Conservation (phyloP, 768 basidiomycete genomes). For the Heimioporus sp. region DNA sequence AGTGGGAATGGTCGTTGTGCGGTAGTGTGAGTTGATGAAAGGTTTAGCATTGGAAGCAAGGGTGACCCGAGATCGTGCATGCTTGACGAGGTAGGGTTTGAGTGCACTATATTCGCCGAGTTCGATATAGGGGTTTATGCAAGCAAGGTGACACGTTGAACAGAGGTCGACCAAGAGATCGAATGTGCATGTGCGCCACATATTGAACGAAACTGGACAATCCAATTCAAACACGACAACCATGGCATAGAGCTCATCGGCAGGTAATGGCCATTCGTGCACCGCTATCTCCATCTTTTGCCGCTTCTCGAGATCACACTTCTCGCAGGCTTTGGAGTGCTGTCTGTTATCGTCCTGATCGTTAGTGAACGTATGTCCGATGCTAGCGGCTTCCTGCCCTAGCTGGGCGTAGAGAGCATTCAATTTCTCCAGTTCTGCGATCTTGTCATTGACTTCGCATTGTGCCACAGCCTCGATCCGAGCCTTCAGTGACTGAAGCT, state of each 20-base stretch:
- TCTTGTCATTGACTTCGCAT: conserved; percentile 17
- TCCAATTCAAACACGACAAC: conserved; percentile 41
- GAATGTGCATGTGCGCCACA: conserved; percentile 44
- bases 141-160: not conserved
- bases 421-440: conserved; percentile 22
- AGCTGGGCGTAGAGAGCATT: conserved; percentile 22
- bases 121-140: not conserved
- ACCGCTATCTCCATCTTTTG: conserved; percentile 29
- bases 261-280: conserved; percentile 49
- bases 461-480: conserved; percentile 31
- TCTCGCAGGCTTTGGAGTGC: conserved; percentile 17
- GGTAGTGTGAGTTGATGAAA: conserved; percentile 14
- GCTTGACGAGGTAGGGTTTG: conserved; percentile 6
- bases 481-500: conserved; percentile 23
- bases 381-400: not conserved
- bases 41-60: conserved; percentile 25
- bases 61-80: conserved; percentile 16
- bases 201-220: conserved; percentile 36
- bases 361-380: not conserved
- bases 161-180: conserved; percentile 38
- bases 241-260: conserved; percentile 14
- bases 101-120: conserved; percentile 15
- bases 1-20: conserved; percentile 7
- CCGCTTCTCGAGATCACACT: conserved; percentile 25
- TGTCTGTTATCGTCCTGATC: not conserved